These are phyloP conservation scores for Fusarium sp. DNA, from an alignment of 2,329 filamentous ascomycete species.

Conservation along the genomic window DNA sequence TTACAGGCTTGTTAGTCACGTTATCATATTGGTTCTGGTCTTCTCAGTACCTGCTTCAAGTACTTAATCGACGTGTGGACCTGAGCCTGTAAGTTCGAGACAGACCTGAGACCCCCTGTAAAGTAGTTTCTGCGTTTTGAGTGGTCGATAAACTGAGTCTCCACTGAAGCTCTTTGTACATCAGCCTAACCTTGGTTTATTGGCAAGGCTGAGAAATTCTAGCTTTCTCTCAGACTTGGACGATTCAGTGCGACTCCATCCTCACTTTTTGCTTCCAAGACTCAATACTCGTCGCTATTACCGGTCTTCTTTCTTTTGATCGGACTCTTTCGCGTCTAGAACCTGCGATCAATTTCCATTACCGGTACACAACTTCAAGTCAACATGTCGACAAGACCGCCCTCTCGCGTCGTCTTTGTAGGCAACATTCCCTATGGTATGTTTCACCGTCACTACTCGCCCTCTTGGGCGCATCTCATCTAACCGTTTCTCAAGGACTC, in stretches of 20 bases:
- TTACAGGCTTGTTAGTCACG: no score
- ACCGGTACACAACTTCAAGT: neutral
- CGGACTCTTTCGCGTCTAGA: neutral
- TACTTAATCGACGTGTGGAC: no score
- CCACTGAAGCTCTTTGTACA: constrained; percentile 32
- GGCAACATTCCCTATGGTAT: constrained; percentile 87
- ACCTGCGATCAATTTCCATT: neutral
- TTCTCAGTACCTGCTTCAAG: no score
- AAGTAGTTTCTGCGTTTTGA: neutral
- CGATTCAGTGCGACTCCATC: constrained; percentile 22
- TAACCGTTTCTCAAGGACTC: constrained; percentile 72
- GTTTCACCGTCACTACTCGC: constrained; percentile 25
- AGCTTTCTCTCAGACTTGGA: constrained; percentile 31
- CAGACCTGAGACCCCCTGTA: neutral
- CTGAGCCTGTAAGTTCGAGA: constrained; percentile 6
- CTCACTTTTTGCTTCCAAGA: neutral
- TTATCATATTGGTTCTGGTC: no score
- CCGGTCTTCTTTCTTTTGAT: neutral
- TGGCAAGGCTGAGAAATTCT: constrained; percentile 48
- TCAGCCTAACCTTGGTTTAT: constrained; percentile 42
- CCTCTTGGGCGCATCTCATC: constrained; percentile 17
- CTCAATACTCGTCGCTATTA: neutral
- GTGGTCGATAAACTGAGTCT: neutral
- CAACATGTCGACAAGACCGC: constrained; percentile 78
- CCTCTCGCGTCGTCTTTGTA: constrained; percentile 84